Evolutionary conservation across 495 filamentous ascomycete genomes (phyloP).

Genomic region (Polyplosphaeria fusca): DNA sequence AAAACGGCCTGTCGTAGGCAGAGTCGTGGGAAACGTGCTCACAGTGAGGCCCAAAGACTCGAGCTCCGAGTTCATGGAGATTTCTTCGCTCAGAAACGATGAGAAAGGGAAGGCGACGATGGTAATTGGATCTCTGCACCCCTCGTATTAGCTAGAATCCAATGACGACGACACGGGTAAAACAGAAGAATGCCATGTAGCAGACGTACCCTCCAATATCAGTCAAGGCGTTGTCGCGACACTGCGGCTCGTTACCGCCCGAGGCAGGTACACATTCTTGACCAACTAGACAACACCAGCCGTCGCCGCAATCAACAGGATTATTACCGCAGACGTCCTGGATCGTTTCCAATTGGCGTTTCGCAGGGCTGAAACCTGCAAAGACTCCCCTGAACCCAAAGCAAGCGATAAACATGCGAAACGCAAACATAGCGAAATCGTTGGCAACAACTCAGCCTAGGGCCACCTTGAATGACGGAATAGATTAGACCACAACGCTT

Average conservation of each 20-base stretch:
- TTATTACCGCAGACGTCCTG: conserved; percentile 12
- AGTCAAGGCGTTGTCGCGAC: conserved; percentile 5
- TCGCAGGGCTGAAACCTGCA: conserved; percentile 5
- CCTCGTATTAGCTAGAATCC: neutral
- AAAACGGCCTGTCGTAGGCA: conserved; percentile 6
- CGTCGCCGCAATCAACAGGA: conserved; percentile 11
- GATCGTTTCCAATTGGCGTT: conserved; percentile 14
- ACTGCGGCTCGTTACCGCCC: neutral
- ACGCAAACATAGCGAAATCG: too few relatives aligned
- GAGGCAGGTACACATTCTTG: conserved; percentile 11
- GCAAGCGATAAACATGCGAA: too few relatives aligned
- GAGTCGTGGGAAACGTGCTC: neutral
- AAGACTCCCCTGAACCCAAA: too few relatives aligned
- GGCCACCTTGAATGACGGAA: too few relatives aligned
- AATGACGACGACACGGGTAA: neutral
- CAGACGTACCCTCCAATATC: conserved; percentile 3
- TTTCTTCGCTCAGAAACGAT: neutral
- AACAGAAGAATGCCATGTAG: neutral
- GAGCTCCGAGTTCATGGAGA: conserved; percentile 9
- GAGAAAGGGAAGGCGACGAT: neutral
- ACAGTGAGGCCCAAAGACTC: neutral
- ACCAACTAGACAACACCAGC: conserved; percentile 10
- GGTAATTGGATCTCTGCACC: conserved; percentile 1
- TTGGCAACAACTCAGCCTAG: too few relatives aligned
- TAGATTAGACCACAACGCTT: too few relatives aligned